Percentiles rank a stretch among this genome's conserved stretches.
These are phyloP conservation scores for Solanum hybrid DNA, from an alignment of 305 asterid genomes.

Conservation along the genomic window DNA sequence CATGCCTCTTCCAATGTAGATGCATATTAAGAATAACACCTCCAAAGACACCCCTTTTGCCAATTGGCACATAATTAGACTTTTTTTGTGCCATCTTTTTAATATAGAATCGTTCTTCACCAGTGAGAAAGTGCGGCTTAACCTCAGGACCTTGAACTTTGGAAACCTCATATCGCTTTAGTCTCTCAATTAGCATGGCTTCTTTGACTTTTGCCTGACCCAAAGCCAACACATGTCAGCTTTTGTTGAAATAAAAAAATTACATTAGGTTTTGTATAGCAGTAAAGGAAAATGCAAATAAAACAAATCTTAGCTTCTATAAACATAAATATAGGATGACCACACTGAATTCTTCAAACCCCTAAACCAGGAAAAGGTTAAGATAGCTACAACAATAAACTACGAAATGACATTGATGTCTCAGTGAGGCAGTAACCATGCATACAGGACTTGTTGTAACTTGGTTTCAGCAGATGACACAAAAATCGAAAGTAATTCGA, in stretches of 20 bases:
- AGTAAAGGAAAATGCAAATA: neutral
- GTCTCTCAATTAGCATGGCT: constrained; percentile 60
- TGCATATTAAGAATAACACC: no score
- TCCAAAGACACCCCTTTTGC: no score
- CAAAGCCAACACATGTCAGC: neutral
- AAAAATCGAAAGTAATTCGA: neutral
- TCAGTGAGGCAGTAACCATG: neutral
- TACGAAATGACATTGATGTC: neutral
- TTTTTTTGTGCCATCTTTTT: no score
- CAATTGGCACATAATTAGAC: no score
- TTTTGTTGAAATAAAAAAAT: neutral
- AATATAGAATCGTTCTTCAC: neutral
- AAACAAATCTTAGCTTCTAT: neutral
- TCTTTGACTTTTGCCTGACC: constrained; percentile 70
- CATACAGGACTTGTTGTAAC: neutral
- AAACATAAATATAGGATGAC: neutral
- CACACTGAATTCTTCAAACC: neutral
- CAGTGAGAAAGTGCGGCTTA: neutral
- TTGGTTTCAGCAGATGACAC: neutral
- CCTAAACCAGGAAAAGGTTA: neutral
- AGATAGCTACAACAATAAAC: neutral
- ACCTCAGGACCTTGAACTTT: constrained; percentile 79
- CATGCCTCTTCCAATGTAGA: no score
- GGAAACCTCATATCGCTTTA: constrained; percentile 70
- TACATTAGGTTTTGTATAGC: neutral